Evolutionary conservation across 495 filamentous ascomycete species (phyloP), one percentile per base, ranked within the genome.

Genomic region (Pyronema omphalodes): DNA sequence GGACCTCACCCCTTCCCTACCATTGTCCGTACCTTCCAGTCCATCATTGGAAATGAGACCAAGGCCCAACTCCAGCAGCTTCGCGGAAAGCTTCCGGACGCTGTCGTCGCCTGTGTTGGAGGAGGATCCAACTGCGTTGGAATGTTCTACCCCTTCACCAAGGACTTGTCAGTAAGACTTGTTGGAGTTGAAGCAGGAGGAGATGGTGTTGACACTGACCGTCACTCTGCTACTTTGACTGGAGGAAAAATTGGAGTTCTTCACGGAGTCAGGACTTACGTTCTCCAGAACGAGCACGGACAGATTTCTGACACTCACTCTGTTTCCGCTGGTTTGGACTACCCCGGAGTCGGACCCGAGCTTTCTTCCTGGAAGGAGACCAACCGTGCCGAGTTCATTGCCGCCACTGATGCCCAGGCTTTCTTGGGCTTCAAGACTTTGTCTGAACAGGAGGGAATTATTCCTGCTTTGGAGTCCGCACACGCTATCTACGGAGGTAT

Each of bases 181-280:
- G 70, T 96, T 4, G 91, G 91, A 52, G 88, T 98, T 5, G 91
- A 98, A 71, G 91, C 91, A 7, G 91, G 84, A n/a, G 91, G 91
- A 37, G 91, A 95, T 56, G 91, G 91, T 53, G 55, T 95, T n/a
- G 80, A 94, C 58, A 95, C 91, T 1, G 58, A 69, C 1, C 76
- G 84, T n/a, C 93, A 98, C 69, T 81, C 79, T 50, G 91, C 91
- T 0, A 98, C 93, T 0, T 74, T 98, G 18, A 81, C 82, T 9
- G 84, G 83, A 4, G 91, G 91, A 18, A 76, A 76, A 44, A 93
- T 93, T 70, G 91, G 91, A 55, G 91, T 98, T 9, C 71, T 98
- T 7, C 91, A 98, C 67, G 91, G 91, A 51, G 91, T 96, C 1
- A 81, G 88, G 37, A 98, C 91, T 15, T 98, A 98, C 63, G 79